Base-by-base conservation (phyloP, 306 rosid genomes). In the Crotalaria pallida region DNA sequence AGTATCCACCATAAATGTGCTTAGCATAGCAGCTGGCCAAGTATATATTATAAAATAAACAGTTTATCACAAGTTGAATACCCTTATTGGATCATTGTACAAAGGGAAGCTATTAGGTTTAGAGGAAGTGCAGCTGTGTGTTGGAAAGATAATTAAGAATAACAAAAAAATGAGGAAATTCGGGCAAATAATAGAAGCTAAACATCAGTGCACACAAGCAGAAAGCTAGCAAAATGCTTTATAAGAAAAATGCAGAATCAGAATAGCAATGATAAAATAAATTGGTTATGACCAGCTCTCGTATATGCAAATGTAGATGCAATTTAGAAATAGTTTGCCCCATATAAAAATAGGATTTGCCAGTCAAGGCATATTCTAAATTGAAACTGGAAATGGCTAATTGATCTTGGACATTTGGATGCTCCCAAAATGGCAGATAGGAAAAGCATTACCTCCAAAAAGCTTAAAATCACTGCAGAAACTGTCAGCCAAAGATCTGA, bases 51-150 rank as follows among this genome's bases (percentile, higher is more conserved):
- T 52, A 61, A n/a, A n/a, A n/a, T n/a, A n/a, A n/a, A n/a, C n/a
- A n/a, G n/a, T n/a, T n/a, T n/a, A n/a, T n/a, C n/a, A 56, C 33
- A 62, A 66, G 58, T 47, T 50, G 26, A 56, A 45, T 81, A 93
- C 98, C 98, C 90, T 93, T 3, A 71, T 36, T 73, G 96, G 94
- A 81, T 93, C 92, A 81, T 82, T 88, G 88, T 86, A 93, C 75
- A 96, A 92, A 29, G 98, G 92, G 59, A 93, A 93, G 60, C 98
- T 92, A 58, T 93, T 90, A 55, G 23, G 58, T 38, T 29, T 71
- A 59, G 74, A 33, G 79, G 26, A 5, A 3, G 65, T 80, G 81
- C 98, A 93, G 66, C 98, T 90, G 87, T 45, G 53, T 43, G 60
- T 67, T 38, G 56, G 29, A 71, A 82, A 73, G 43, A 75, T 66